Percentiles rank a stretch among this genome's conserved stretches.
Conservation (phyloP, 2,329 filamentous ascomycete genomes). For the Alternaria incomplexa region DNA sequence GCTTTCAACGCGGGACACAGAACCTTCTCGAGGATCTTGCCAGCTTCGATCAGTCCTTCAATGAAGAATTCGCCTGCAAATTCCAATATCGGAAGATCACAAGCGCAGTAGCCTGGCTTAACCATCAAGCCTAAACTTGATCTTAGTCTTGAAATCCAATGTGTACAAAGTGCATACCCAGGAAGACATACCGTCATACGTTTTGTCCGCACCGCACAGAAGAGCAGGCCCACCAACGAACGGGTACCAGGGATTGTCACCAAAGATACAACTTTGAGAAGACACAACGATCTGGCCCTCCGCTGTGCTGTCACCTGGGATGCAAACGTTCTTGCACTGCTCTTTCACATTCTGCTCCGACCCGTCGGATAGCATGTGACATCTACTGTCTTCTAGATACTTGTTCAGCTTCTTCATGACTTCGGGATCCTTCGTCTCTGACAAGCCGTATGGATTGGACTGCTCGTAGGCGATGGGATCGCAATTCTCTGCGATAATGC, state of each 20-base stretch:
- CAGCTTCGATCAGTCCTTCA: neutral
- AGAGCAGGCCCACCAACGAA: no score
- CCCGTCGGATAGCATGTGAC: neutral
- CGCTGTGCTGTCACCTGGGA: no score
- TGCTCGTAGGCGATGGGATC: neutral
- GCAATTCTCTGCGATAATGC: neutral
- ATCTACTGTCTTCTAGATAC: neutral
- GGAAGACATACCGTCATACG: neutral
- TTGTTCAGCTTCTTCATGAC: neutral
- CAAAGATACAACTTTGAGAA: no score
- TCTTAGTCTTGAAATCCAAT: no score
- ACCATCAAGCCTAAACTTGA: neutral
- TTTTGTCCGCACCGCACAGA: neutral
- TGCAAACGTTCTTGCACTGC: neutral
- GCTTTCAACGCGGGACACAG: neutral
- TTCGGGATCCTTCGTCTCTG: neutral
- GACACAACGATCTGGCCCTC: no score
- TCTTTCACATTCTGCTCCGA: fast-evolving
- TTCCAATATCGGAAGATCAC: neutral
- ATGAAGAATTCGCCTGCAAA: neutral
- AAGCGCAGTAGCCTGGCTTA: neutral
- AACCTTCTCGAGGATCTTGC: neutral
- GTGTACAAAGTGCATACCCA: neutral
- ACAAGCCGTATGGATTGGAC: neutral
- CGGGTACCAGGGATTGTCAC: no score